Base-by-base conservation (phyloP, 1,139 yeast species). In the Sugiyamaella grinbergsii region DNA sequence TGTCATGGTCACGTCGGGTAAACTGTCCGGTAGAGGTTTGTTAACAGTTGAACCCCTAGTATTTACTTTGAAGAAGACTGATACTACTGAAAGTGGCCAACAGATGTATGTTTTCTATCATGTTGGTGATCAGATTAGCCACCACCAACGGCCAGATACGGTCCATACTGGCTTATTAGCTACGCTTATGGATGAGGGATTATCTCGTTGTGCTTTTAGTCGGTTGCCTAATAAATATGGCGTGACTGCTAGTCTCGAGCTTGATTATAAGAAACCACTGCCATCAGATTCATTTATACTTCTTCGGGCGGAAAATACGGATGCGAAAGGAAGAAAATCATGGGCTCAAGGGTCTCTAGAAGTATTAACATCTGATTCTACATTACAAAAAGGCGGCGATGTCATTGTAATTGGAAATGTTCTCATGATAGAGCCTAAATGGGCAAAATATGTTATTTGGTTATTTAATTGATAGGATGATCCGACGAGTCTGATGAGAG, bases 131-230 rank as follows among this genome's bases (percentile, higher is more conserved):
- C 75, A 77, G 6, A 32, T 47, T 8, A 24, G 28, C 16, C 50
- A 47, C 19, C 53, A 47, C 18, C 32, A 32, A 31, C 42, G 38
- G 8, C 34, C 39, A 28, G 47, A 42, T 16, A 18, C 47, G n/a
- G 79, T 93, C 20, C 98, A 93, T 63, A 90, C 91, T 58, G 98
- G 98, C 1, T 75, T 91, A 1, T 71, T 91, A 2, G 80, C 96
- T 0, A 84, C 96, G 1, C 71, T 93, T 24, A 64, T 93, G 52
- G 98, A 93, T 68, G 98, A 93, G 65, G 85, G 88, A 0, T 72
- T 93, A 44, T 88, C 96, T 59, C 76, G 83, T 39, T 85, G 95
- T 62, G 97, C 96, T 16, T 91, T 90, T 64, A 82, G 91, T 4
- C 70, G 77, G 24, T 72, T 93, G n/a, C 98, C 98, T 0, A 81